Percentiles rank a stretch among this genome's conserved stretches.
Conservation (phyloP, 768 basidiomycete genomes). For the Lyophyllum atratum region DNA sequence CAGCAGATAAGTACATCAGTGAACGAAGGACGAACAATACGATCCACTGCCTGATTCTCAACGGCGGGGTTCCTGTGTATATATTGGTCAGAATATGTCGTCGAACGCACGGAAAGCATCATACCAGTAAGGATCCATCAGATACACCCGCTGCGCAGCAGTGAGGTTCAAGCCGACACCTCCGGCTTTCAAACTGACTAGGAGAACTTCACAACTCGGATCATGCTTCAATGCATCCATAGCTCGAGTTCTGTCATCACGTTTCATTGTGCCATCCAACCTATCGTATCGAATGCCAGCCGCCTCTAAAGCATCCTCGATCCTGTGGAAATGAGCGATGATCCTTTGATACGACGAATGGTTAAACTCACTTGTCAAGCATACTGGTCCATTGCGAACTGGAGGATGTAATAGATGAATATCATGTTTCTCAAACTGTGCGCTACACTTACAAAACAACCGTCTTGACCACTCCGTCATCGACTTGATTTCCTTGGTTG, state of each 20-base stretch:
- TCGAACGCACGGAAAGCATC: conserved; percentile 11
- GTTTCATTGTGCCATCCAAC: conserved; percentile 97
- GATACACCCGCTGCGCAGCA: conserved; percentile 88
- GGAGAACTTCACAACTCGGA: conserved; percentile 87
- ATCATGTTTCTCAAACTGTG: conserved; percentile 9
- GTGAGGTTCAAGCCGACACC: conserved; percentile 97
- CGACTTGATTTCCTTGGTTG: conserved; percentile 65
- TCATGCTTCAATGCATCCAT: conserved; percentile 94
- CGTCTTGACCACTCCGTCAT: conserved; percentile 80
- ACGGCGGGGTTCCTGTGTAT: conserved; percentile 87
- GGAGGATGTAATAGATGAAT: conserved; percentile 16
- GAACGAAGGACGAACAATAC: conserved; percentile 66
- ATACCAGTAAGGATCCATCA: conserved; percentile 97
- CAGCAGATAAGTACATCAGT: background rate
- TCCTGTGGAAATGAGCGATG: conserved; percentile 40
- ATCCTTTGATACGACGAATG: background rate
- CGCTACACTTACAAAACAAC: conserved; percentile 85
- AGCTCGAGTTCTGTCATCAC: conserved; percentile 87
- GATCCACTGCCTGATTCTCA: conserved; percentile 97
- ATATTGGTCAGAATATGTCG: conserved; percentile 1
- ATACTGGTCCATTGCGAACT: conserved; percentile 95
- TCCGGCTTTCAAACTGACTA: conserved; percentile 95
- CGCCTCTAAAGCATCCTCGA: conserved; percentile 86
- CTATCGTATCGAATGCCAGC: conserved; percentile 87
- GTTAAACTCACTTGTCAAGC: conserved; percentile 75